Evolutionary conservation across 345 rosid genomes (phyloP).

Genomic region (Moricandia moricandioides): DNA sequence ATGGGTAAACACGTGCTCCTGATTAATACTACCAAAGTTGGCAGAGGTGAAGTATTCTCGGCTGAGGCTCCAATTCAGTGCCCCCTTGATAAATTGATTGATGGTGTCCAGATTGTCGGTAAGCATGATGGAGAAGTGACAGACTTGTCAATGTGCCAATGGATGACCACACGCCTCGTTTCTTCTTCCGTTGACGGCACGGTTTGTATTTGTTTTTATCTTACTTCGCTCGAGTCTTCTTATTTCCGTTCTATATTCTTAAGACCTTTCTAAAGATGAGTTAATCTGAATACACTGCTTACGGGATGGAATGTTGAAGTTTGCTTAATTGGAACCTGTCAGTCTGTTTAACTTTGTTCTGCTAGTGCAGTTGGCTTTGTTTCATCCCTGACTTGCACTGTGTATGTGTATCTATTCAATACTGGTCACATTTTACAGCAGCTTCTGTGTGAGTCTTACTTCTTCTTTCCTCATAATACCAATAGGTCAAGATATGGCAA

Average conservation of each 20-base stretch:
- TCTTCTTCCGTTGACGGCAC: conserved; percentile 87
- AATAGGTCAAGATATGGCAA: conserved; percentile 92
- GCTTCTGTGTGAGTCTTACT: conserved; percentile 7
- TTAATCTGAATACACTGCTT: neutral
- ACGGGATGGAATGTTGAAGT: neutral
- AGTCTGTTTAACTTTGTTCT: conserved; percentile 7
- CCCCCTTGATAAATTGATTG: conserved; percentile 58
- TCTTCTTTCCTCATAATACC: too few relatives aligned
- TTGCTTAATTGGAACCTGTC: neutral
- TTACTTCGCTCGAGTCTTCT: conserved; percentile 3
- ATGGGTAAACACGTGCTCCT: conserved; percentile 68
- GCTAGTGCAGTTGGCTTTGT: neutral
- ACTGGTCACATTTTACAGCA: neutral
- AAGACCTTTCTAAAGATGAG: neutral
- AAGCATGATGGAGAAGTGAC: conserved; percentile 90
- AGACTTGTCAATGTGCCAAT: conserved; percentile 89
- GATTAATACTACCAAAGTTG: conserved; percentile 71
- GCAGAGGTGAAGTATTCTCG: conserved; percentile 52
- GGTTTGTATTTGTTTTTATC: conserved; percentile 48
- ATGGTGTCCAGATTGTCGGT: conserved; percentile 80
- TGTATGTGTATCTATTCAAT: neutral
- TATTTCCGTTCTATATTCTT: neutral
- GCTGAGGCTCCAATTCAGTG: conserved; percentile 75
- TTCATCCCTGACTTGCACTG: neutral
- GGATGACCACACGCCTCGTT: conserved; percentile 77